phyloP scores from a whole-genome alignment of 257 asterid species.

The Nicotiana benthamiana region DNA sequence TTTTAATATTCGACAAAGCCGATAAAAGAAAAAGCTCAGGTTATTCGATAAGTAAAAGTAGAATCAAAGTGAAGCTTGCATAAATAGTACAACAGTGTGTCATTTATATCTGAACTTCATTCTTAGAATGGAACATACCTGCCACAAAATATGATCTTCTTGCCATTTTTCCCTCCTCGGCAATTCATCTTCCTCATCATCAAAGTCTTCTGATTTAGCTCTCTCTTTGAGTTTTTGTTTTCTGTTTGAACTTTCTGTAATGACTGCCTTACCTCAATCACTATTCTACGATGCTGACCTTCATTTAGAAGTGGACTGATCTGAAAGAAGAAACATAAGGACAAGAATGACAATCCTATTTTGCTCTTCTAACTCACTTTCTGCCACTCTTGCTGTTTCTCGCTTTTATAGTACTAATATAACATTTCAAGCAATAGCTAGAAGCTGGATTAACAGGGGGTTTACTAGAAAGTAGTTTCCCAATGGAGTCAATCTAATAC shows the following conservation, averaged over 20 bases:
- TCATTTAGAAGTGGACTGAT: not conserved
- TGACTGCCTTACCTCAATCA: not conserved
- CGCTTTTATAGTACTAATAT: too few species aligned
- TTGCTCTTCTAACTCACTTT: too few species aligned
- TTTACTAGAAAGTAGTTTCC: too few species aligned
- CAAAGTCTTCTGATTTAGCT: not conserved
- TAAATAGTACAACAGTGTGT: not conserved
- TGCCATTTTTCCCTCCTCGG: not conserved
- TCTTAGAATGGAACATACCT: not conserved
- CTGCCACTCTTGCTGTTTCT: too few species aligned
- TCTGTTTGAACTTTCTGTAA: not conserved
- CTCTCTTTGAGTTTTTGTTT: not conserved
- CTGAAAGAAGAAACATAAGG: not conserved
- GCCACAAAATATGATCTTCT: not conserved
- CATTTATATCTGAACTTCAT: not conserved
- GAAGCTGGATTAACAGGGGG: too few species aligned
- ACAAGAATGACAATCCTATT: too few species aligned
- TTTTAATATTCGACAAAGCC: not conserved
- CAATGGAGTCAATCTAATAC: too few species aligned
- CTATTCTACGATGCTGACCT: not conserved
- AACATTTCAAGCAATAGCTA: too few species aligned
- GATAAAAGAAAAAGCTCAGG: not conserved
- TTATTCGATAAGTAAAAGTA: not conserved
- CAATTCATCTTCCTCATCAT: not conserved
- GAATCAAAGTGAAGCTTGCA: not conserved